Conservation (phyloP, 1,139 yeast genomes). For the Saccharomyces hybrid region DNA sequence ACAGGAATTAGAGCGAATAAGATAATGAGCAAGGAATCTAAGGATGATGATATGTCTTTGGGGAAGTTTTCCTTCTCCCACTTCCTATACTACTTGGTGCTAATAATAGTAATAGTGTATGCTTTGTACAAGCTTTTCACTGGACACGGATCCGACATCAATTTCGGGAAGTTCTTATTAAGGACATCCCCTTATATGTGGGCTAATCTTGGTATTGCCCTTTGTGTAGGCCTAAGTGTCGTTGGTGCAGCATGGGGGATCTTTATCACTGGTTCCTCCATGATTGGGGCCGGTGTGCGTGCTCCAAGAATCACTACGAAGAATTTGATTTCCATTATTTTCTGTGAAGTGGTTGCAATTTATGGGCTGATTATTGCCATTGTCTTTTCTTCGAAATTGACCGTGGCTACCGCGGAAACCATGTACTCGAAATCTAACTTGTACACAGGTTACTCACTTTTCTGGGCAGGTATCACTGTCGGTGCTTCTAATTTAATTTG, state of each 20-base stretch:
- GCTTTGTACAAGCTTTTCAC: slow-evolving; percentile 69
- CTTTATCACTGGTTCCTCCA: slow-evolving; percentile 88
- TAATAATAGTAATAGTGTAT: slow-evolving; percentile 22
- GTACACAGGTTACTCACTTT: slow-evolving; percentile 87
- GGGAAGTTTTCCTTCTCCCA: slow-evolving; percentile 14
- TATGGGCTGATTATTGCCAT: slow-evolving; percentile 97
- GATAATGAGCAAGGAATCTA: slow-evolving; percentile 10
- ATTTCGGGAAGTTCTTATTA: slow-evolving; percentile 79
- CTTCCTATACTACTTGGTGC: slow-evolving; percentile 15
- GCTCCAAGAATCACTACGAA: slow-evolving; percentile 97
- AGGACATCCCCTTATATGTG: slow-evolving; percentile 93
- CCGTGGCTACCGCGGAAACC: slow-evolving; percentile 54
- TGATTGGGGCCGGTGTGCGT: slow-evolving; percentile 95
- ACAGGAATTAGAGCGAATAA: not conserved
- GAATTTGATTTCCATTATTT: slow-evolving; percentile 90
- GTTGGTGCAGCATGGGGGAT: slow-evolving; percentile 99
- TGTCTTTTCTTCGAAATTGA: slow-evolving; percentile 85
- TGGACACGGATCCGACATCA: slow-evolving; percentile 84
- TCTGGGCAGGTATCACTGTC: slow-evolving; percentile 98
- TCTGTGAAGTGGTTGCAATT: slow-evolving; percentile 98
- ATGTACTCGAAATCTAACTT: slow-evolving; percentile 75
- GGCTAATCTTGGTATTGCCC: slow-evolving; percentile 89
- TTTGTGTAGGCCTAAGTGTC: slow-evolving; percentile 89
- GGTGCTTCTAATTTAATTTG: slow-evolving; percentile 90
- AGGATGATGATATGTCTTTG: slow-evolving; percentile 9